Percentiles rank a stretch among this genome's conserved stretches.
Evolutionary conservation across 1,284 basidiomycete genomes (phyloP).

Genomic region (Agroathelia rolfsii): DNA sequence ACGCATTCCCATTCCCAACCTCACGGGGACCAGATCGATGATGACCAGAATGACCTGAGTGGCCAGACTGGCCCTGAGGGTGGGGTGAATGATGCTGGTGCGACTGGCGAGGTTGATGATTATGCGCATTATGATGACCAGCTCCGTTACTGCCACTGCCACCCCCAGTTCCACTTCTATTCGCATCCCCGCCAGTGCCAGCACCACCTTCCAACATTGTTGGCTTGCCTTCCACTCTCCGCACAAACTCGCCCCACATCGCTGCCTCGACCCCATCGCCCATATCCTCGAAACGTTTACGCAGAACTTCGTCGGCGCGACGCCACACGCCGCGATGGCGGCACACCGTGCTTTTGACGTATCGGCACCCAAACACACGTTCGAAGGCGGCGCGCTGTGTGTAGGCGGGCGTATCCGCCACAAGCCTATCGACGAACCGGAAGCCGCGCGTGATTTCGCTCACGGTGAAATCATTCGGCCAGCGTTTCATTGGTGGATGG

Average conservation of each 20-base stretch:
- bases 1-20: too few relatives aligned
- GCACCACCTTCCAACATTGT: conserved; percentile 8
- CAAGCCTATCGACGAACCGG: conserved; percentile 40
- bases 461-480: conserved; percentile 65
- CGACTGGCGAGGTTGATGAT: too few relatives aligned
- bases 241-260: conserved; percentile 57
- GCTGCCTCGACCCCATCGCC: conserved; percentile 46
- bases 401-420: conserved; percentile 27
- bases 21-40: too few relatives aligned
- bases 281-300: conserved; percentile 41
- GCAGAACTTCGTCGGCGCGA: conserved; percentile 35
- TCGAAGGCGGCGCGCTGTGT: conserved; percentile 56
- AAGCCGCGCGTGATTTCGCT: conserved; percentile 50
- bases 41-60: too few relatives aligned
- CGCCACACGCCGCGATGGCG: conserved; percentile 55
- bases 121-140: too few relatives aligned
- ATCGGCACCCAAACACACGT: conserved; percentile 52
- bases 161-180: too few relatives aligned
- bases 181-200: too few relatives aligned
- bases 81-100: too few relatives aligned
- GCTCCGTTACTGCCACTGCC: too few relatives aligned
- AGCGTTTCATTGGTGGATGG: conserved; percentile 50
- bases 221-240: conserved; percentile 35
- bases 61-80: too few relatives aligned
- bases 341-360: conserved; percentile 63